phyloP scores from a whole-genome alignment of 805 yeast genomes.

The Maudiozyma serrabonitensis region DNA sequence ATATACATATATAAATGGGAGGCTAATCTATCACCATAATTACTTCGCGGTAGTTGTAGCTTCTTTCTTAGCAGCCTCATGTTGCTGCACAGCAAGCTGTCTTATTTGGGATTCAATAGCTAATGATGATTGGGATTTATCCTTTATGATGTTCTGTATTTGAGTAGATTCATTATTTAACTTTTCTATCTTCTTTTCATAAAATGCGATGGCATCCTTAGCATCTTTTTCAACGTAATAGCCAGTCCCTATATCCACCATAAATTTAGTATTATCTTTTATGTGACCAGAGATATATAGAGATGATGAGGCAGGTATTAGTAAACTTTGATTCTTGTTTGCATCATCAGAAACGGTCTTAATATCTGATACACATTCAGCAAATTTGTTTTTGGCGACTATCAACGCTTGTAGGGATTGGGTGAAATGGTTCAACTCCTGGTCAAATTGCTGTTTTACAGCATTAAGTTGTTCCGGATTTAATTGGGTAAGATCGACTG shows the following conservation, averaged over 20 bases:
- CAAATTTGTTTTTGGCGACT: slow-evolving; percentile 72
- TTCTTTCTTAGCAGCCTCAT: slow-evolving; percentile 8
- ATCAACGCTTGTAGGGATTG: slow-evolving; percentile 75
- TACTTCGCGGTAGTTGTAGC: neutral
- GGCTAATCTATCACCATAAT: neutral
- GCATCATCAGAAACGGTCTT: slow-evolving; percentile 38
- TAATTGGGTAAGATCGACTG: slow-evolving; percentile 59
- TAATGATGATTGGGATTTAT: slow-evolving; percentile 45
- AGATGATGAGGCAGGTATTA: slow-evolving; percentile 84
- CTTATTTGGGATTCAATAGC: slow-evolving; percentile 27
- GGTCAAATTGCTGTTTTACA: slow-evolving; percentile 72
- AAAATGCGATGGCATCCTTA: slow-evolving; percentile 59
- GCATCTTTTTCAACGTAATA: slow-evolving; percentile 78
- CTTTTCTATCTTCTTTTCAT: slow-evolving; percentile 62
- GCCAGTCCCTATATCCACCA: slow-evolving; percentile 95
- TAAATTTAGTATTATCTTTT: slow-evolving; percentile 51
- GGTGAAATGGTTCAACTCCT: slow-evolving; percentile 77
- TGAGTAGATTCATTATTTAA: slow-evolving; percentile 64
- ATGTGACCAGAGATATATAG: slow-evolving; percentile 82
- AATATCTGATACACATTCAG: slow-evolving; percentile 69
- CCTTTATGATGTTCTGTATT: slow-evolving; percentile 63
- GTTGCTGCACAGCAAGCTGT: slow-evolving; percentile 18
- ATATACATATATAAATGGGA: neutral
- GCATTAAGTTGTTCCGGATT: slow-evolving; percentile 78
- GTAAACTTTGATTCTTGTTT: slow-evolving; percentile 41